Percentiles rank a stretch among this genome's conserved stretches.
Conservation (phyloP, 306 rosid genomes). For the Vigna reflexopilosa region DNA sequence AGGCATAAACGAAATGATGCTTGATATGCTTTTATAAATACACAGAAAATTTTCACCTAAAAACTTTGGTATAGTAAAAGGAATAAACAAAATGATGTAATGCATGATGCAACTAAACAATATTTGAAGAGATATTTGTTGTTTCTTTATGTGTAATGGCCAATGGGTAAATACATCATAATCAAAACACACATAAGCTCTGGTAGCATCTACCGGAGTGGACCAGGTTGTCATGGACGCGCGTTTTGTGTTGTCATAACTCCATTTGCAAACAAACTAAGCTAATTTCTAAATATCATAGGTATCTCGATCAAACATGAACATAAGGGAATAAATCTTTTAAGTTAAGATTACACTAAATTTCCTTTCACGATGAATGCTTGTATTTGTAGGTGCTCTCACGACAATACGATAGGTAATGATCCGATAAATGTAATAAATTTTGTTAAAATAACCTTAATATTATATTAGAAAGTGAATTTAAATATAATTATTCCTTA, state of each 20-base stretch:
- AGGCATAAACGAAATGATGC: background rate
- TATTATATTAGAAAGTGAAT: too few species aligned
- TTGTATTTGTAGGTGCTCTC: too few species aligned
- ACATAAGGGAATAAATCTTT: background rate
- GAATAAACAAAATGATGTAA: conserved; percentile 46
- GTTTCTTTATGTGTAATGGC: conserved; percentile 40
- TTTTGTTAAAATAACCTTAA: too few species aligned
- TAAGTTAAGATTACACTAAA: conserved; percentile 20
- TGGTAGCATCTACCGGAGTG: conserved; percentile 39
- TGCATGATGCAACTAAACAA: conserved; percentile 51
- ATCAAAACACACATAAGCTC: conserved; percentile 41
- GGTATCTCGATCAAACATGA: background rate
- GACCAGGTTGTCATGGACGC: conserved; percentile 40
- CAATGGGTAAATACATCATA: conserved; percentile 45
- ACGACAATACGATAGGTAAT: too few species aligned
- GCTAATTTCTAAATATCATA: conserved; percentile 18
- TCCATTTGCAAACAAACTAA: conserved; percentile 39
- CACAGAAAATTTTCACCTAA: background rate
- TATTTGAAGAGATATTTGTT: conserved; percentile 42
- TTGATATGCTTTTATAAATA: conserved; percentile 8
- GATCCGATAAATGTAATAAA: too few species aligned
- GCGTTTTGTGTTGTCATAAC: conserved; percentile 43
- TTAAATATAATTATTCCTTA: too few species aligned
- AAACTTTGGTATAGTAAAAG: conserved; percentile 29
- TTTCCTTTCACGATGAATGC: background rate